Evolutionary conservation across 768 basidiomycete species (phyloP).

Genomic region (Mycena pura): DNA sequence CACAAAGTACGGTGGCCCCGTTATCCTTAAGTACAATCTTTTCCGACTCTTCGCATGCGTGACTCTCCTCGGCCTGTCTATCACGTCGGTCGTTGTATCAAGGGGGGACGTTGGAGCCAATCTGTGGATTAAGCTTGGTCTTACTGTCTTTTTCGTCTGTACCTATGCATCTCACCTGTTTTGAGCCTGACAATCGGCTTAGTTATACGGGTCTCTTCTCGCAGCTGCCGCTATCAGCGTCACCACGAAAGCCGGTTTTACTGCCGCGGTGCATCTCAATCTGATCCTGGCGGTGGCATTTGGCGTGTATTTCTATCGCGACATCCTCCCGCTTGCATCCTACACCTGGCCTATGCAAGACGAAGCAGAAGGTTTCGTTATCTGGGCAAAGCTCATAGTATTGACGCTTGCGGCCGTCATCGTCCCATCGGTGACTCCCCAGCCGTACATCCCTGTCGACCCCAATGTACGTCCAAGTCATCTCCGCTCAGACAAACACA

Average conservation of each 20-base stretch:
- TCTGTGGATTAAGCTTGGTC: neutral
- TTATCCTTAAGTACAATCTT: slow-evolving; percentile 5
- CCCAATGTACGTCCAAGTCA: slow-evolving; percentile 42
- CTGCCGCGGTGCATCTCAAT: slow-evolving; percentile 32
- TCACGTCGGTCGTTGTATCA: neutral
- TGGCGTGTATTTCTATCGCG: slow-evolving; percentile 59
- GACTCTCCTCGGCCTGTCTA: slow-evolving; percentile 15
- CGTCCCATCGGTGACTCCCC: slow-evolving; percentile 60
- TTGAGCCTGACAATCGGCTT: neutral
- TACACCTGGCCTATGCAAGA: slow-evolving; percentile 54
- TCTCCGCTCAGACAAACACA: neutral
- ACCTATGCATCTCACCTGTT: neutral
- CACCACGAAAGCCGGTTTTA: neutral
- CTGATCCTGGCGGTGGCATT: slow-evolving; percentile 39
- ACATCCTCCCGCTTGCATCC: slow-evolving; percentile 65
- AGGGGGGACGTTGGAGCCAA: neutral
- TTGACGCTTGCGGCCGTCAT: slow-evolving; percentile 51
- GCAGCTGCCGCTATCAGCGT: neutral
- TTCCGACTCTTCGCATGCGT: slow-evolving; percentile 6
- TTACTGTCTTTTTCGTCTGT: slow-evolving; percentile 24
- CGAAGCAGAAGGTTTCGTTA: slow-evolving; percentile 45
- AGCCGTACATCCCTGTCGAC: slow-evolving; percentile 60
- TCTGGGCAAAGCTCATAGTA: slow-evolving; percentile 58
- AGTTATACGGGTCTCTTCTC: slow-evolving; percentile 17
- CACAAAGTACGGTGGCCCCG: slow-evolving; percentile 11